Conservation (phyloP, 2,329 filamentous ascomycete species). For the Talaromyces rugulosus region DNA sequence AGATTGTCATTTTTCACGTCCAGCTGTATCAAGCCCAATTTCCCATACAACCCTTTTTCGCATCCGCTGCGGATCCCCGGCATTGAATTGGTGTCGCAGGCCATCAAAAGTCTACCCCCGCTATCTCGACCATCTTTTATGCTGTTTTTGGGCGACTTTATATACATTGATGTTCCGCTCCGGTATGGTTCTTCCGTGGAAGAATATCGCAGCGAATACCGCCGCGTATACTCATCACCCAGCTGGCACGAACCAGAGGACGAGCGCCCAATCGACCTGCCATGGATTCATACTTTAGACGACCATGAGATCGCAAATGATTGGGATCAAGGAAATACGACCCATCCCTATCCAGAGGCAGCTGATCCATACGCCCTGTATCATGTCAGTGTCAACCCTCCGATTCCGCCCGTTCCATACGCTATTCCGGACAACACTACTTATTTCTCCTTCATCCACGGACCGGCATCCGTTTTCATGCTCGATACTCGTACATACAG, state of each 20-base stretch:
- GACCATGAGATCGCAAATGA: conserved; percentile 97
- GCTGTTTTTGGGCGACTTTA: conserved; percentile 53
- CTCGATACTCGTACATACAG: conserved; percentile 87
- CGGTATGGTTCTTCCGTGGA: conserved; percentile 68
- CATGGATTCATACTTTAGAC: conserved; percentile 95
- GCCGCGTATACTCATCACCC: conserved; percentile 91
- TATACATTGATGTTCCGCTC: conserved; percentile 69
- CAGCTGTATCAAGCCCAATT: conserved; percentile 85
- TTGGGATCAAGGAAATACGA: conserved; percentile 73
- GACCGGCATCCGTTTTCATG: conserved; percentile 91
- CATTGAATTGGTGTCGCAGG: conserved; percentile 69
- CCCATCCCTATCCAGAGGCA: conserved; percentile 73
- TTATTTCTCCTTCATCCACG: conserved; percentile 86
- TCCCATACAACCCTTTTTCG: conserved; percentile 81
- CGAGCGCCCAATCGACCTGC: conserved; percentile 60
- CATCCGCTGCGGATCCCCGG: conserved; percentile 81
- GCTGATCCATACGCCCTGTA: conserved; percentile 84
- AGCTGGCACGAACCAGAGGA: conserved; percentile 72
- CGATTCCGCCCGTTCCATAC: conserved; percentile 48
- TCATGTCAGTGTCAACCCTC: conserved; percentile 80
- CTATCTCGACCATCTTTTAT: conserved; percentile 48
- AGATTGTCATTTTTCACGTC: conserved; percentile 88
- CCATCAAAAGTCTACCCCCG: conserved; percentile 66
- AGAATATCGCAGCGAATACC: conserved; percentile 86
- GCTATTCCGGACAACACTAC: conserved; percentile 59